Conservation (phyloP, 306 rosid genomes). For the Sindora glabra region DNA sequence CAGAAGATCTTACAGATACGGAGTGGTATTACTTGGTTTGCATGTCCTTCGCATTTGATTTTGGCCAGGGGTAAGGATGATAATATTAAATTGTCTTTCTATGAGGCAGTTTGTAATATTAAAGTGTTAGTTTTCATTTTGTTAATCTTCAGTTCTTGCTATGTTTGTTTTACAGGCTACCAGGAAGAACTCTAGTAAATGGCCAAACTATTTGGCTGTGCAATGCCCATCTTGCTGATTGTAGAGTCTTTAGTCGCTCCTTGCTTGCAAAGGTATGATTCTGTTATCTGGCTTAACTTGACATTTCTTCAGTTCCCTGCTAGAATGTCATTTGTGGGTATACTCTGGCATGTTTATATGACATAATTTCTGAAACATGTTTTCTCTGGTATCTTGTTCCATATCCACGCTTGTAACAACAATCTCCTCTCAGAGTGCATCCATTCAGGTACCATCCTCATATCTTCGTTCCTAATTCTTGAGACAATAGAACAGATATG, state of each 20-base stretch:
- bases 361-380: conserved; percentile 11
- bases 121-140: neutral
- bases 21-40: conserved; percentile 96
- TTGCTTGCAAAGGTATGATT: conserved; percentile 71
- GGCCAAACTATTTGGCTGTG: conserved; percentile 59
- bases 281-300: conserved; percentile 2
- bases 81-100: neutral
- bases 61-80: conserved; percentile 68
- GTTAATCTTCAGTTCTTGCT: conserved; percentile 3
- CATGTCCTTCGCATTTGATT: conserved; percentile 74
- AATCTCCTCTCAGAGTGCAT: conserved; percentile 66
- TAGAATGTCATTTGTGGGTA: neutral
- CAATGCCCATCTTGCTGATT: conserved; percentile 56
- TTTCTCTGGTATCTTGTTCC: conserved; percentile 31
- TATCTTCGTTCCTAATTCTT: neutral
- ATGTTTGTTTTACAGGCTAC: conserved; percentile 35
- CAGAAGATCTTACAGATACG: conserved; percentile 78
- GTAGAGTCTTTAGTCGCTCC: conserved; percentile 54
- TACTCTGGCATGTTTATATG: neutral
- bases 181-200: conserved; percentile 60
- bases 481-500: neutral
- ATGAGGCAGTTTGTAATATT: neutral
- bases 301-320: neutral
- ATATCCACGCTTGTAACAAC: conserved; percentile 12
- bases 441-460: conserved; percentile 56